phyloP scores from a whole-genome alignment of 805 yeast genomes.

The Jamesozyma gamospora region DNA sequence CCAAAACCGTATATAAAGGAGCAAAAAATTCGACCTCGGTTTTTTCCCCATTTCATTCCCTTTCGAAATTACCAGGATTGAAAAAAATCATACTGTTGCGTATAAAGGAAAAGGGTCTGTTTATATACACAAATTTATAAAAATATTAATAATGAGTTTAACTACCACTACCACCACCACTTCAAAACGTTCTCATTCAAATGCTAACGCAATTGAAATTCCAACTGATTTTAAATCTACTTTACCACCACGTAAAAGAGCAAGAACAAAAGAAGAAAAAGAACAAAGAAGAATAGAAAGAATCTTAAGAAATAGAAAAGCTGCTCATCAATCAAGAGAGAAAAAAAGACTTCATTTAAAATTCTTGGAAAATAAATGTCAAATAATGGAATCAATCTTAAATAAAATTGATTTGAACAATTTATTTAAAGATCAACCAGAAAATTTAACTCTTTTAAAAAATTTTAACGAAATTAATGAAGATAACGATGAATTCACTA shows the following conservation, averaged over 20 bases:
- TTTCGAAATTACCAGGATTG: too few relatives aligned
- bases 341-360: slow-evolving; percentile 91
- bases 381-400: slow-evolving; percentile 23
- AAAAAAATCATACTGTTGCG: too few relatives aligned
- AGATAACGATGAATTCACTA: neutral
- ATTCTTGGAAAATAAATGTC: slow-evolving; percentile 50
- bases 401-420: slow-evolving; percentile 14
- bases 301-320: slow-evolving; percentile 85
- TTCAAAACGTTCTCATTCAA: neutral
- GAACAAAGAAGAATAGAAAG: slow-evolving; percentile 93
- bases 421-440: slow-evolving; percentile 4
- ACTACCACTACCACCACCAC: neutral
- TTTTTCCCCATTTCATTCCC: too few relatives aligned
- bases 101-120: too few relatives aligned
- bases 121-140: too few relatives aligned
- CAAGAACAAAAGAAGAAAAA: slow-evolving; percentile 92
- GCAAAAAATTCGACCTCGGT: too few relatives aligned
- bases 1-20: too few relatives aligned
- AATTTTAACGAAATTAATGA: neutral
- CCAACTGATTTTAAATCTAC: slow-evolving; percentile 37
- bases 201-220: slow-evolving; percentile 11
- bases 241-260: slow-evolving; percentile 91
- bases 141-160: too few relatives aligned
- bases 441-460: slow-evolving; percentile 1
- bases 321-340: slow-evolving; percentile 96